Base-by-base conservation (phyloP, 2,329 filamentous ascomycete genomes). In the Aspergillus unguis region DNA sequence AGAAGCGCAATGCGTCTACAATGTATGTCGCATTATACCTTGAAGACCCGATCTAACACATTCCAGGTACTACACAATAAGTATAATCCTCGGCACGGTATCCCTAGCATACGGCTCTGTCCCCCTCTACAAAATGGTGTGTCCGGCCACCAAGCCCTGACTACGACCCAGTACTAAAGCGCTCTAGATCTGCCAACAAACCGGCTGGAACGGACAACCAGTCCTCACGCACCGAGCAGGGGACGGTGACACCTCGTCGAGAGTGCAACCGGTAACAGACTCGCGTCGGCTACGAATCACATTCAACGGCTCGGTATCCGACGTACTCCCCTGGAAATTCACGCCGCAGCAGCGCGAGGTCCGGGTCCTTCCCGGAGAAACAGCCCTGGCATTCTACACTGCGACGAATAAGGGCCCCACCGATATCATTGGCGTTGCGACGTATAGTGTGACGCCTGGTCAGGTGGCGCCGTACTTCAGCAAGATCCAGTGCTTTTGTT, bases 401-500 rank as follows among this genome's bases (percentile, higher is more conserved):
- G 94, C 94, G 9, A 96, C 91, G 51, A 99, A 99, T 77, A 86
- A 84, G 59, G 90, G 88, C 55, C 83, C 89, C 58, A 84, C 88
- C 59, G 95, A 99, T 76, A 97, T 99, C 63, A 97, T 99, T 65
- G 94, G 94, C 44, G 92, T 99, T 40, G 94, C 94, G 8, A 99
- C 94, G 6, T 99, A 99, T 75, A 95, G 90, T 67, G 95, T 99
- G 29, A 96, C 92, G 2, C 94, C 94, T 0, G 94, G 85, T 3
- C 94, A 99, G 75, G 92, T 95, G 41, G 92, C 94, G 40, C 92
- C 90, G 1, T 99, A 99, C 72, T 99, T 99, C 69, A 95, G 89
- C 82, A 99, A 99, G 81, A 99, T 99, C 42, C 94, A 99, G 74
- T 99, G 94, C 69, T 99, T 99, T 74, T 99, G 94, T 73, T 99